Evolutionary conservation across 2,329 filamentous ascomycete species (phyloP).

Genomic region (Botrytis cinerea): DNA sequence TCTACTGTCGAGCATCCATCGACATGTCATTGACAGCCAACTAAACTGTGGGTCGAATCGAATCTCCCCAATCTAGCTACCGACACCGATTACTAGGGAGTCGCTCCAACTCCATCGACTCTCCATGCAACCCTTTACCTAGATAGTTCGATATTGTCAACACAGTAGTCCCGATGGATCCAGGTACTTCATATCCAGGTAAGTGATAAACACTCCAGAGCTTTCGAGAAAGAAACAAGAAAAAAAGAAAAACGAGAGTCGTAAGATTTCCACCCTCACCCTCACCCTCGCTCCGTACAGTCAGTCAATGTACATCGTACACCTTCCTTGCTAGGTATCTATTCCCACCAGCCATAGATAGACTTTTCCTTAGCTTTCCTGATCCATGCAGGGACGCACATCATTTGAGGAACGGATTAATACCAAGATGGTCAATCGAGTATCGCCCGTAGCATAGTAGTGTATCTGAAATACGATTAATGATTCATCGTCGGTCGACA

Average conservation of each 20-base stretch:
- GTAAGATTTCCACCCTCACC: neutral
- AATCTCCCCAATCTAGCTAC: neutral
- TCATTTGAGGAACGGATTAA: conserved; percentile 1
- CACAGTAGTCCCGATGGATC: neutral
- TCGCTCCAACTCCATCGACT: neutral
- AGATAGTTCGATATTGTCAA: neutral
- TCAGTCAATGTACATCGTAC: neutral
- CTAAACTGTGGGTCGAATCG: neutral
- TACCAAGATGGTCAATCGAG: neutral
- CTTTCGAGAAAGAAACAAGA: neutral
- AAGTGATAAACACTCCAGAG: neutral
- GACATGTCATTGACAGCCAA: neutral
- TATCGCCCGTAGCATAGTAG: neutral
- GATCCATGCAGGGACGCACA: conserved; percentile 5
- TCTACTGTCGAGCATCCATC: neutral
- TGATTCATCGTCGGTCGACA: neutral
- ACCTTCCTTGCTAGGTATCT: neutral
- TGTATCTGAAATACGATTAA: neutral
- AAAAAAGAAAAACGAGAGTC: neutral
- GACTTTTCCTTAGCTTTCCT: neutral
- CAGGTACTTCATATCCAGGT: neutral
- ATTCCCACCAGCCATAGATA: neutral
- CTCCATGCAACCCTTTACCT: no score
- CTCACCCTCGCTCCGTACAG: neutral
- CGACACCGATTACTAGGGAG: conserved; percentile 7